A percentile compares a stretch with the other conserved stretches of the same genome.
Conservation (phyloP, 2,329 filamentous ascomycete genomes). For the Arachnomyces sp. region DNA sequence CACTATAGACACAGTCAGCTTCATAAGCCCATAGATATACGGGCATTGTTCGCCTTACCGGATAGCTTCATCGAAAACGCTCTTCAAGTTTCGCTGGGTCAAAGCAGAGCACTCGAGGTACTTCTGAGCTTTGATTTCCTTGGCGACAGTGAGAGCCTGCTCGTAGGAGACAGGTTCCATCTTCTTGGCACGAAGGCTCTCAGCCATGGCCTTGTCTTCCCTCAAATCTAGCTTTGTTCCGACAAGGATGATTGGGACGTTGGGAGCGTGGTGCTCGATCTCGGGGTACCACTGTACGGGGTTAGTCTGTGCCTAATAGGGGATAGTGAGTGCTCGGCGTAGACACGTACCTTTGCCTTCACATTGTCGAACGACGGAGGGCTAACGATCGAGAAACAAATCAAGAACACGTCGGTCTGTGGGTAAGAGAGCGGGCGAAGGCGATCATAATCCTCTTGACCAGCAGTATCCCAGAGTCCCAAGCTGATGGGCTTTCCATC, state of each 20-base stretch:
- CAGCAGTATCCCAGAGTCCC: conserved; percentile 96
- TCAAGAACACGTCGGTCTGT: conserved; percentile 95
- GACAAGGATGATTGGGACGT: conserved; percentile 92
- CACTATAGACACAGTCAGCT: conserved; percentile 22
- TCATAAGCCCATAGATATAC: conserved; percentile 9
- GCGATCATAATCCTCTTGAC: conserved; percentile 97
- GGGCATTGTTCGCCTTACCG: conserved; percentile 52
- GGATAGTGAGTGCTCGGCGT: not conserved
- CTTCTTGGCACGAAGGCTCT: conserved; percentile 77
- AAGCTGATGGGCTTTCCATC: conserved; percentile 96
- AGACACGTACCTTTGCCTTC: conserved; percentile 73
- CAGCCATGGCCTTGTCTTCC: conserved; percentile 74
- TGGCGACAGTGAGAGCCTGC: conserved; percentile 77
- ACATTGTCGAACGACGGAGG: conserved; percentile 98
- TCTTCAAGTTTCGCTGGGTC: conserved; percentile 95
- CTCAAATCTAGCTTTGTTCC: conserved; percentile 94
- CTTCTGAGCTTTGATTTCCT: conserved; percentile 92
- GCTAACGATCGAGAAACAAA: conserved; percentile 97
- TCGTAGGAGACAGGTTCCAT: conserved; percentile 97
- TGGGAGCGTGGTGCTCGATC: conserved; percentile 92
- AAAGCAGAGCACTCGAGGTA: conserved; percentile 97
- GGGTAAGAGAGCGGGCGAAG: conserved; percentile 92
- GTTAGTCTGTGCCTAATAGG: not conserved
- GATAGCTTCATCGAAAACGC: conserved; percentile 97
- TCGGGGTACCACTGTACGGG: conserved; percentile 82